phyloP scores from a whole-genome alignment of 2,329 filamentous ascomycete genomes.

The Neonectria hederae region DNA sequence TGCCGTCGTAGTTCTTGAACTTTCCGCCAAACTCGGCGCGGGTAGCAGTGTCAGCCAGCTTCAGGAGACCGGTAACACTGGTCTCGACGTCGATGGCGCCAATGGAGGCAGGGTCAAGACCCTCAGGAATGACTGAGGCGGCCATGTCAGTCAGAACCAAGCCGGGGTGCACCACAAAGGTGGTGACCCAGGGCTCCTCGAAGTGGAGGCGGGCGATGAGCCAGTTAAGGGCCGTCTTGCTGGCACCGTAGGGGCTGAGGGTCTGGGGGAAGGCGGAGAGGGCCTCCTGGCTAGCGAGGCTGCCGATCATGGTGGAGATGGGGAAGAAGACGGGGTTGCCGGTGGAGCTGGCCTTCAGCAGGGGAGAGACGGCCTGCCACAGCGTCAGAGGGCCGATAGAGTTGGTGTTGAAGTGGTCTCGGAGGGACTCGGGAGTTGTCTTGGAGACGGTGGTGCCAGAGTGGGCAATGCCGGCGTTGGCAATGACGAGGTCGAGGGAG shows the following conservation, averaged over 20 bases:
- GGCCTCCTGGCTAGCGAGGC: neutral
- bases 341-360: conserved; percentile 5
- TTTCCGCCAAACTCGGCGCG: neutral
- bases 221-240: conserved; percentile 33
- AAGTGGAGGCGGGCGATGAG: conserved; percentile 28
- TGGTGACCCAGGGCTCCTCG: conserved; percentile 39
- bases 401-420: conserved; percentile 1
- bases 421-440: neutral
- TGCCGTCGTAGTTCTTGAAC: neutral
- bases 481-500: conserved; percentile 1
- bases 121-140: neutral
- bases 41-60: neutral
- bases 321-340: conserved; percentile 1
- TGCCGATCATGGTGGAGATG: conserved; percentile 2
- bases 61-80: neutral
- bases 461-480: neutral
- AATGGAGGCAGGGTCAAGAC: neutral
- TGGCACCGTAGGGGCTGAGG: conserved; percentile 13
- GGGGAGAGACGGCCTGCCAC: conserved; percentile 2
- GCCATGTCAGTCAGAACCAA: conserved; percentile 4
- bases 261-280: neutral
- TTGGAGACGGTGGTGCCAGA: neutral
- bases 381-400: conserved; percentile 1
- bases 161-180: conserved; percentile 19
- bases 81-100: neutral